Conservation (phyloP, 345 rosid species). For the Cardamine resedifolia region DNA sequence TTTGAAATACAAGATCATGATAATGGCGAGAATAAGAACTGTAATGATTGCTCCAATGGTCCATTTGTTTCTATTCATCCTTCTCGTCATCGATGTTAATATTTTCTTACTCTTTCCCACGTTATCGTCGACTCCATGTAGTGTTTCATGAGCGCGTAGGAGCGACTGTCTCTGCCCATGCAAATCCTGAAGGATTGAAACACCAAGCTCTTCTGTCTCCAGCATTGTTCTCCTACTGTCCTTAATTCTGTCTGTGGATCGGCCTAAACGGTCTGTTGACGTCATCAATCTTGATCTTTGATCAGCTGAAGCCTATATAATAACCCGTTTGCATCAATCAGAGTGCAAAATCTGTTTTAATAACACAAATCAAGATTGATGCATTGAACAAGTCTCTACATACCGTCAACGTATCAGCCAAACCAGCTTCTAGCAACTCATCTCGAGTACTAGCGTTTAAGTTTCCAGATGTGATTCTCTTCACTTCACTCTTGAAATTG, state of each 20-base stretch:
- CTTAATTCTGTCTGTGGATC: constrained; percentile 62
- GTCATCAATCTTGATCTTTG: constrained; percentile 76
- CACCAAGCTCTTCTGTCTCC: constrained; percentile 95
- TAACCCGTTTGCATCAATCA: not conserved
- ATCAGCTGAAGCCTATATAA: constrained; percentile 77
- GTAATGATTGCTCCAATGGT: constrained; percentile 52
- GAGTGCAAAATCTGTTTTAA: not conserved
- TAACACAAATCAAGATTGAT: not conserved
- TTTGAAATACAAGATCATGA: constrained; percentile 71
- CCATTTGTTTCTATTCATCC: constrained; percentile 88
- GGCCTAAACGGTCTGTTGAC: constrained; percentile 65
- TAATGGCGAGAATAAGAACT: constrained; percentile 57
- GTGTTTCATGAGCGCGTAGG: constrained; percentile 68
- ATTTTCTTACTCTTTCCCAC: constrained; percentile 77
- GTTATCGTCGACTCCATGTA: constrained; percentile 87
- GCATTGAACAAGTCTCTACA: constrained; percentile 5
- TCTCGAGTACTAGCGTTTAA: constrained; percentile 55
- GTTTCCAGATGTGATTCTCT: constrained; percentile 57
- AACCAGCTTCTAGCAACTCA: constrained; percentile 72
- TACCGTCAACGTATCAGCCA: constrained; percentile 61
- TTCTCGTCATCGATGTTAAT: constrained; percentile 63
- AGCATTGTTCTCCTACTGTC: constrained; percentile 83
- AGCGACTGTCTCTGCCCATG: constrained; percentile 84
- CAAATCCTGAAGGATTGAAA: constrained; percentile 89
- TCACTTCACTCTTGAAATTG: constrained; percentile 67